phyloP scores from a whole-genome alignment of 2,329 filamentous ascomycete genomes.

The Beauveria sp. region DNA sequence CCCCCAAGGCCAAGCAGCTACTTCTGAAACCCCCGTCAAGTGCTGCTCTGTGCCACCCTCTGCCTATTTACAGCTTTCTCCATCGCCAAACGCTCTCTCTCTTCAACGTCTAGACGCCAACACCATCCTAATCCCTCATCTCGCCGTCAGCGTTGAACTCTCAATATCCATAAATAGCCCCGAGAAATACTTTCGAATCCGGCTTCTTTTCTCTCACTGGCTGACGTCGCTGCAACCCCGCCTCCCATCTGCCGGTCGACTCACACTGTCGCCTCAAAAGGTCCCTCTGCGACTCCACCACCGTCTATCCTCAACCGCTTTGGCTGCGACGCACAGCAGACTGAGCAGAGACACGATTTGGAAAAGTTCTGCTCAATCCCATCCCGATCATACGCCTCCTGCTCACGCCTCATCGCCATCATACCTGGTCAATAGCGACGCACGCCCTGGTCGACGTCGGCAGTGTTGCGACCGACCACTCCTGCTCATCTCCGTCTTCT shows the following conservation, averaged over 20 bases:
- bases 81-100: neutral
- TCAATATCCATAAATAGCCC: neutral
- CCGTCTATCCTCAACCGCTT: constrained; percentile 3
- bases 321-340: neutral
- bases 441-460: neutral
- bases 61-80: neutral
- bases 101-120: neutral
- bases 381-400: neutral
- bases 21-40: neutral
- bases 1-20: no score
- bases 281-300: constrained; percentile 3
- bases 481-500: neutral
- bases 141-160: neutral
- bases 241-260: constrained; percentile 6
- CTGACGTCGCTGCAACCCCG: neutral
- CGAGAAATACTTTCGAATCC: neutral
- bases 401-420: neutral
- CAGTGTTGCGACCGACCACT: constrained; percentile 1
- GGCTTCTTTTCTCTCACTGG: neutral
- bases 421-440: neutral
- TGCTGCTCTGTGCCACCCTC: neutral
- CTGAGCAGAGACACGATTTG: neutral
- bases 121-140: neutral
- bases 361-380: neutral
- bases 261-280: neutral